Percentiles rank a stretch among this genome's conserved stretches.
These are phyloP conservation scores for Cutaneotrichosporon dermatis DNA, from an alignment of 1,284 basidiomycete species.

Conservation along the genomic window DNA sequence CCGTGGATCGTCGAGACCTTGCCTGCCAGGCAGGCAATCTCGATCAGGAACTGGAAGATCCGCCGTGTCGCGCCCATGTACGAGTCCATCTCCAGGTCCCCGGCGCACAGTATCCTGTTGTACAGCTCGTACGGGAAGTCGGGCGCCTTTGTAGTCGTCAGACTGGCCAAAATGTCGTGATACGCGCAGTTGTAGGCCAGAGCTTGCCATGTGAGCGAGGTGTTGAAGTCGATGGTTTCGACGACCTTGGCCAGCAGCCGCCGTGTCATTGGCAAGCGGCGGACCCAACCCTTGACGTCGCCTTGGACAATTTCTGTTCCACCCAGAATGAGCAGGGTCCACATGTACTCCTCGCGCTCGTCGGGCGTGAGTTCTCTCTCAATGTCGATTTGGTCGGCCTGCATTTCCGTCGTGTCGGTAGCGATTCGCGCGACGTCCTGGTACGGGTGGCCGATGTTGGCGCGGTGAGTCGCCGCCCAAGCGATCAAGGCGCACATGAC, in stretches of 20 bases:
- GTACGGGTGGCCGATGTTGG: conserved; percentile 28
- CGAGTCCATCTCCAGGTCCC: conserved; percentile 25
- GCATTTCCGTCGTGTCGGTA: conserved; percentile 28
- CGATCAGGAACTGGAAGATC: conserved; percentile 30
- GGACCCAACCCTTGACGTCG: conserved; percentile 22
- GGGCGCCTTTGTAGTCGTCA: conserved; percentile 22
- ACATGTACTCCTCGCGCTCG: conserved; percentile 32
- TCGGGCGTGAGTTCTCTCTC: conserved; percentile 20
- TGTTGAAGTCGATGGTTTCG: conserved; percentile 17
- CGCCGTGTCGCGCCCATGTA: conserved; percentile 31
- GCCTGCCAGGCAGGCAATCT: conserved; percentile 25
- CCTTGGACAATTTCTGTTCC: conserved; percentile 29
- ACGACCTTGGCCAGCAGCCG: conserved; percentile 15
- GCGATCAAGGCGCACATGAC: conserved; percentile 32
- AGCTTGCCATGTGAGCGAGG: conserved; percentile 19
- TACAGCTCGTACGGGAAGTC: conserved; percentile 29
- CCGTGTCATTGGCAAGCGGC: conserved; percentile 19
- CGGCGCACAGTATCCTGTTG: conserved; percentile 21
- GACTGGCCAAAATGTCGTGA: conserved; percentile 26
- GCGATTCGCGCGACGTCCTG: conserved; percentile 29
- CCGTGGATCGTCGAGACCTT: conserved; percentile 13
- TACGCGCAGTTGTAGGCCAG: conserved; percentile 31
- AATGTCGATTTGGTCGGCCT: conserved; percentile 24
- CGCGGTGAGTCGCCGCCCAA: conserved; percentile 32
- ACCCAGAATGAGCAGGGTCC: conserved; percentile 31